A percentile compares a stretch with the other conserved stretches of the same genome.
These are phyloP conservation scores for Botrytis porri DNA, from an alignment of 2,329 filamentous ascomycete genomes.

Conservation along the genomic window DNA sequence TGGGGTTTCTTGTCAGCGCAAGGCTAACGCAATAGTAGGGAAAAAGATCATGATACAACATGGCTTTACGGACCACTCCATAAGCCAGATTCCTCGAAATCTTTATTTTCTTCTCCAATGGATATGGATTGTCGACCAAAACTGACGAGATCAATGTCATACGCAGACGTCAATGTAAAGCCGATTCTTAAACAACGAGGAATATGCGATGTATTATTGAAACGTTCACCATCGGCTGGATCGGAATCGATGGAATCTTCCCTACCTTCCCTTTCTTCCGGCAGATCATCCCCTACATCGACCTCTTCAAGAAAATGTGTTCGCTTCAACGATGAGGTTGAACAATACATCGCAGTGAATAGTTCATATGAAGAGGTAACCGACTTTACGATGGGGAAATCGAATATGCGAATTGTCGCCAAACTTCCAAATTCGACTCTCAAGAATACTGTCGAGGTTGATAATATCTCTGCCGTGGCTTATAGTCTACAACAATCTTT, in stretches of 20 bases:
- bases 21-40: conserved; percentile 53
- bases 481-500: conserved; percentile 14
- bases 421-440: conserved; percentile 11
- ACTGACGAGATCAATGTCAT: neutral
- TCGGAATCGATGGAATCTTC: neutral
- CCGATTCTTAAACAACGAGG: conserved; percentile 93
- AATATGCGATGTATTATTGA: conserved; percentile 93
- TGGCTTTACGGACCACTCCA: conserved; percentile 96
- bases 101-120: conserved; percentile 36
- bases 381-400: neutral
- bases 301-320: conserved; percentile 16
- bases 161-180: conserved; percentile 51
- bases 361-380: neutral
- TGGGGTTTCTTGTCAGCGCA: neutral
- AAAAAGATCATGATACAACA: conserved; percentile 95
- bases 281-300: conserved; percentile 14
- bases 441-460: neutral
- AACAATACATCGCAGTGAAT: conserved; percentile 18
- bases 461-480: neutral
- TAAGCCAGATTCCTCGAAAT: conserved; percentile 40
- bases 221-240: conserved; percentile 73
- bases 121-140: conserved; percentile 46
- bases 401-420: conserved; percentile 5
- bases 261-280: conserved; percentile 9
- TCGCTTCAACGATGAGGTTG: conserved; percentile 19